Base-by-base conservation (phyloP, 2,329 filamentous ascomycete species). In the Fusarium metavorans region DNA sequence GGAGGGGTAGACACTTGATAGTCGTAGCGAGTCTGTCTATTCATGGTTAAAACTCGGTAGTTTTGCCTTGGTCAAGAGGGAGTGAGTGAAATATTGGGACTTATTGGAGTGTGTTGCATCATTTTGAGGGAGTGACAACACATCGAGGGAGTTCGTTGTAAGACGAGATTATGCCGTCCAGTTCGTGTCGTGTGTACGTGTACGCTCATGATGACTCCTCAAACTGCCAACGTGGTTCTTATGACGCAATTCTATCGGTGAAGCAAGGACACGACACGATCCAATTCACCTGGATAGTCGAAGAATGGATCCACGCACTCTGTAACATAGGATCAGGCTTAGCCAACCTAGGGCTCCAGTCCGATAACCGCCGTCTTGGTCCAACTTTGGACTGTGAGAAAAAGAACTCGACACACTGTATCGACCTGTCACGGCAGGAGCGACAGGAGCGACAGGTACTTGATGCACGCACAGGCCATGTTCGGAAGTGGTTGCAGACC, bases 401-500 rank as follows among this genome's bases (percentile, higher is more conserved):
- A 6, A 45, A 7, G 0, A 3, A 13, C 3, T 4, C 3, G 25
- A 25, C 41, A 39, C 68, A 74, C 72, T 75, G 72, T 75, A 57
- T 48, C 23, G 16, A 37, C 50, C 16, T 58, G 54, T 60, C 72
- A 64, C 60, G 62, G 50, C 32, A 23, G 30, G 48, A 66, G 52
- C 60, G 37, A 58, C 32, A 23, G 30, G 48, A 66, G 52, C 60
- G 37, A 58, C 64, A 74, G 71, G 72, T 63, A 74, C 68, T 74
- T 73, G 34, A 66, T 70, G 72, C 50, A 72, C 62, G 76, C 76
- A 78, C 71, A 52, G 73, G 66, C 67, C 76, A 78, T 8, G 6
- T 25, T 48, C 76, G 76, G 76, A 78, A 78, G 76, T 78, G 76
- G 66, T 66, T 78, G 76, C 76, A 75, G 72, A 41, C 25, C 14